Evolutionary conservation across 805 yeast genomes (phyloP).

Genomic region (Saccharomyces jurei): DNA sequence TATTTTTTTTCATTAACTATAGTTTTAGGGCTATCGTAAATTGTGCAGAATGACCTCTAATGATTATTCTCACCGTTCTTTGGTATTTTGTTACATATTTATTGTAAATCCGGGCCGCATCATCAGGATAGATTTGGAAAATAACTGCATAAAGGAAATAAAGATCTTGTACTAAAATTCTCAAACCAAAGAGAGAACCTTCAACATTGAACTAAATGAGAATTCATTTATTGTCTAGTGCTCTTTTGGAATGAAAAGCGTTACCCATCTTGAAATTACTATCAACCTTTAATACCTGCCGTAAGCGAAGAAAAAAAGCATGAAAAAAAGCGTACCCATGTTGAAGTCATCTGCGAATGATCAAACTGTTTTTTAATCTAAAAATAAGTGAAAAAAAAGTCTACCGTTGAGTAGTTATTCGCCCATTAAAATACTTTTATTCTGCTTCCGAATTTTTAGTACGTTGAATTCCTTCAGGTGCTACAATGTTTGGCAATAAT

Average conservation of each 20-base stretch:
- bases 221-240: neutral
- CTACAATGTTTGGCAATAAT: constrained; percentile 22
- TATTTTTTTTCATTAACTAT: neutral
- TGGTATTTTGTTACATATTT: too few species aligned
- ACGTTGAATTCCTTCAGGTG: neutral
- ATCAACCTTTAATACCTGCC: neutral
- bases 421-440: neutral
- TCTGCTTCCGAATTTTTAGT: neutral
- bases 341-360: neutral
- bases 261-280: neutral
- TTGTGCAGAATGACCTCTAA: too few species aligned
- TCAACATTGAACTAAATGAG: neutral
- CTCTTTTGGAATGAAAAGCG: neutral
- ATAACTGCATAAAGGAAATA: neutral
- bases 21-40: too few species aligned
- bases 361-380: neutral
- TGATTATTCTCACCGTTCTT: too few species aligned
- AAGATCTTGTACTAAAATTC: neutral
- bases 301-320: neutral
- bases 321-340: neutral
- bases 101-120: neutral
- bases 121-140: neutral
- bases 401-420: neutral
- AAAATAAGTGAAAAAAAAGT: neutral
- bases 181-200: neutral